Evolutionary conservation across 2,329 filamentous ascomycete genomes (phyloP), one percentile per base, ranked within the genome.

Genomic region (Penicillium sp.): DNA sequence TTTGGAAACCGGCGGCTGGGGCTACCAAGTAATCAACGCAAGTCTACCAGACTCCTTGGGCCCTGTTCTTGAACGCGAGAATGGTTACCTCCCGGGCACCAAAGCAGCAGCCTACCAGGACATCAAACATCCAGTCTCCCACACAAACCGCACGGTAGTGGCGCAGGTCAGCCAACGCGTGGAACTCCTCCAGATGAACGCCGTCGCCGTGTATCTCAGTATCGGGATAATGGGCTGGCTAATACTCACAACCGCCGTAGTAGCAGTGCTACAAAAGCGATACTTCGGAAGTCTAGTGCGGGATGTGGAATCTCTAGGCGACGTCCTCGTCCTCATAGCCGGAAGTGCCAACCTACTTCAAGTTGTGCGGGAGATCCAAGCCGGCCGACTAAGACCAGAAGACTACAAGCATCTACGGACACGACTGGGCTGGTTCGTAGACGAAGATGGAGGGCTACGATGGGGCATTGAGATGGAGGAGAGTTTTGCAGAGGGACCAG

Each of bases 11-110:
- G 60, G 59, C 3, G 51, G 61, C 2, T 56, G 50, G 42, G 56
- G 28, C 0, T 67, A 62, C 22, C 62, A 66, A 24, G 34, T 28
- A 1, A 56, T 65, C 22, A 52, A 55, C 13, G 59, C 57, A 7
- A 45, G 53, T 11, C 26, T 60, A 0, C 47, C 58, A 1, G 11
- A 16, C 4, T 24, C 32, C 0, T 41, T 59, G 0, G 47, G 32
- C 1, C 50, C 52, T 0, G 45, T 28, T 1, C 18, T 56, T 4
- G 46, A 53, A 6, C 3, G 42, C 0, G 37, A 18, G 2, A 18
- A 41, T 10, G 3, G 20, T n/a, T 50, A 46, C 10, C 27, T 47
- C 3, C 31, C 48, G 1, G 46, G 48, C 1, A 42, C 23, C 5
- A 44, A 24, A 8, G 44, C 45, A 8, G 20, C 50, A 1, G 13